Conservation (phyloP, 208 protist species). For the Leishmania amazonensis region DNA sequence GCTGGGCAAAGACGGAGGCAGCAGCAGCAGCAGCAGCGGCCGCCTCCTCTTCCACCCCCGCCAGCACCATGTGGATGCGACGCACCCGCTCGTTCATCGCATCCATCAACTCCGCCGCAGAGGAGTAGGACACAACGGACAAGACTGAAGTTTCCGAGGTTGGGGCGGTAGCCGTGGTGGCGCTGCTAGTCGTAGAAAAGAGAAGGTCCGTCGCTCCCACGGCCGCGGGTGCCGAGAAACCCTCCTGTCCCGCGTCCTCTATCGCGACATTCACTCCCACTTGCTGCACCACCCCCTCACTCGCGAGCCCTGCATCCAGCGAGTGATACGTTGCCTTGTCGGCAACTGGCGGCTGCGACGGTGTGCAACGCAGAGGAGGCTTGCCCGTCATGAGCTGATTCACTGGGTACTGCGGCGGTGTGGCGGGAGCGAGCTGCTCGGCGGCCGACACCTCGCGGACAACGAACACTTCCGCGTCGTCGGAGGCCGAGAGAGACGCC, state of each 20-base stretch:
- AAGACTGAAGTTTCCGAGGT: not conserved
- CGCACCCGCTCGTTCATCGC: slow-evolving; percentile 60
- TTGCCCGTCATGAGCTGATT: slow-evolving; percentile 12
- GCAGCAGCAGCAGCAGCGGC: not conserved
- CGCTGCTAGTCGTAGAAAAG: not conserved
- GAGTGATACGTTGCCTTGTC: not conserved
- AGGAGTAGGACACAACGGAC: slow-evolving; percentile 8
- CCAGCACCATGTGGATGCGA: slow-evolving; percentile 49
- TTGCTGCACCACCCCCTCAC: not conserved
- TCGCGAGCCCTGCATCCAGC: not conserved
- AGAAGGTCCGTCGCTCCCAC: not conserved
- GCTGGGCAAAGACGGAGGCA: not conserved
- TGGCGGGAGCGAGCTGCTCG: slow-evolving; percentile 10
- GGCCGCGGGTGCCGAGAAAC: not conserved
- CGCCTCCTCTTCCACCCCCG: slow-evolving; percentile 6
- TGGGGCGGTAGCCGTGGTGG: not conserved
- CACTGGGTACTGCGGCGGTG: slow-evolving; percentile 1
- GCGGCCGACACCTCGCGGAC: slow-evolving; percentile 13
- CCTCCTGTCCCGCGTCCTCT: not conserved
- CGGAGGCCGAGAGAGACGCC: slow-evolving; percentile 8
- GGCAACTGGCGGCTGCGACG: not conserved
- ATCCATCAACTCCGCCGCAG: slow-evolving; percentile 28
- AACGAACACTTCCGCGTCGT: slow-evolving; percentile 15
- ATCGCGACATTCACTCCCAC: not conserved
- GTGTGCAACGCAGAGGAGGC: not conserved